These are phyloP conservation scores for Aphelidium insulamus DNA, from an alignment of 371 early-diverging fungal species.

Conservation along the genomic window DNA sequence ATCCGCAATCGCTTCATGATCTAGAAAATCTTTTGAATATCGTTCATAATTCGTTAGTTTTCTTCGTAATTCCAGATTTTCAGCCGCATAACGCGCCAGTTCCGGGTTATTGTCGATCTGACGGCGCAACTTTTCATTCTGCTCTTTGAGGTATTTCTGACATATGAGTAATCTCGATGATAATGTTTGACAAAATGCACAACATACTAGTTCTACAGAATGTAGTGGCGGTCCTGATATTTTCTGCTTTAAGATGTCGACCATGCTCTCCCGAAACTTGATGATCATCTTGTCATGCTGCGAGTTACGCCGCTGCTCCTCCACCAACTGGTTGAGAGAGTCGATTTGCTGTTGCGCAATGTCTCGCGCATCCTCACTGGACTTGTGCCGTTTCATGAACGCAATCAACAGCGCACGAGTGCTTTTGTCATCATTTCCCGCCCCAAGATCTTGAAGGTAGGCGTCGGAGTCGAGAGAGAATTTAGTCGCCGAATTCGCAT, in stretches of 20 bases:
- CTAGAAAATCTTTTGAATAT: no score
- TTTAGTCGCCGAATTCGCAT: not conserved
- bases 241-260: not conserved
- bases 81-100: conserved; percentile 1
- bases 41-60: no score
- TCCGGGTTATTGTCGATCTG: conserved; percentile 12
- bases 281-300: no score
- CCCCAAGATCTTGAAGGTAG: not conserved
- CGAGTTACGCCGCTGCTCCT: no score
- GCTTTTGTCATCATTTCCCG: not conserved
- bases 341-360: conserved; percentile 9
- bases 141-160: conserved; percentile 3
- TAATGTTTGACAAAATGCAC: no score
- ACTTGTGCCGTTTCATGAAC: conserved; percentile 7
- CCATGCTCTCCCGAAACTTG: conserved; percentile 10
- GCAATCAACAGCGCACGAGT: not conserved
- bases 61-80: conserved; percentile 10
- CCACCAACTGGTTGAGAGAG: conserved; percentile 10
- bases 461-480: not conserved
- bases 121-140: conserved; percentile 6
- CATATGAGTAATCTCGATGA: conserved; percentile 2
- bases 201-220: conserved; percentile 9
- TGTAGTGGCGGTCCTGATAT: not conserved
- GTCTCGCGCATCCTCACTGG: conserved; percentile 6
- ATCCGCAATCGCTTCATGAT: no score